Conservation (phyloP, 768 basidiomycete genomes). For the Boletales sp. region DNA sequence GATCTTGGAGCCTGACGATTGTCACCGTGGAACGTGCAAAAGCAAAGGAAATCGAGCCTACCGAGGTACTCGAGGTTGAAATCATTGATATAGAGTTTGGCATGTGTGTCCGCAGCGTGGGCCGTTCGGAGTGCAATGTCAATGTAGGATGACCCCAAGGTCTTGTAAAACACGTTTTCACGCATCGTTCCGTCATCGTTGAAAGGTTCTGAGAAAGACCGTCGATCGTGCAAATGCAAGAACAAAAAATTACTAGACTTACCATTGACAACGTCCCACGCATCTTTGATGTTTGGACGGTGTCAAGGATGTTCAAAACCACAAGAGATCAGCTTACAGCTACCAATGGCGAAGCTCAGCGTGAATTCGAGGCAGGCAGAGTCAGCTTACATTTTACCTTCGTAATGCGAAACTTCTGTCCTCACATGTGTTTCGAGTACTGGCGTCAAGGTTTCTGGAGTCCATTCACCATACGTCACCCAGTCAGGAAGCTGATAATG, state of each 20-base stretch:
- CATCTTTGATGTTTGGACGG: conserved; percentile 3
- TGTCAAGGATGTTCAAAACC: background rate
- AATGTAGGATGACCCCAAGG: conserved; percentile 45
- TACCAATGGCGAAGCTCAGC: background rate
- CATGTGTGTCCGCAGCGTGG: conserved; percentile 26
- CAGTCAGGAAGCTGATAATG: conserved; percentile 12
- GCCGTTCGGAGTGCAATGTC: conserved; percentile 41
- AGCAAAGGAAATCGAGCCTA: conserved; percentile 9
- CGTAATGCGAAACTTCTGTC: conserved; percentile 15
- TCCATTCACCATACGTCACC: conserved; percentile 14
- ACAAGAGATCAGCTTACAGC: conserved; percentile 6
- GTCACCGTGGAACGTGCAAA: background rate
- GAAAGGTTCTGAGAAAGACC: conserved; percentile 15
- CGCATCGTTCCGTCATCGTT: conserved; percentile 60
- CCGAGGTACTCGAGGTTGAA: conserved; percentile 23
- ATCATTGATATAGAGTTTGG: conserved; percentile 33
- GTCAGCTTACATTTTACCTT: conserved; percentile 8
- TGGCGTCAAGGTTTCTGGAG: conserved; percentile 10
- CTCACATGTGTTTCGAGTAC: conserved; percentile 15
- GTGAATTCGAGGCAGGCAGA: background rate
- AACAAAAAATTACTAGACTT: background rate
- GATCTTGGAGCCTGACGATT: conserved; percentile 21
- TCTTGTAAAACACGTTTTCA: conserved; percentile 49
- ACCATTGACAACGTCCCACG: conserved; percentile 23
- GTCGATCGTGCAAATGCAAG: background rate